Base-by-base conservation (phyloP, 805 yeast genomes). In the Blastobotrys mokoenaii region DNA sequence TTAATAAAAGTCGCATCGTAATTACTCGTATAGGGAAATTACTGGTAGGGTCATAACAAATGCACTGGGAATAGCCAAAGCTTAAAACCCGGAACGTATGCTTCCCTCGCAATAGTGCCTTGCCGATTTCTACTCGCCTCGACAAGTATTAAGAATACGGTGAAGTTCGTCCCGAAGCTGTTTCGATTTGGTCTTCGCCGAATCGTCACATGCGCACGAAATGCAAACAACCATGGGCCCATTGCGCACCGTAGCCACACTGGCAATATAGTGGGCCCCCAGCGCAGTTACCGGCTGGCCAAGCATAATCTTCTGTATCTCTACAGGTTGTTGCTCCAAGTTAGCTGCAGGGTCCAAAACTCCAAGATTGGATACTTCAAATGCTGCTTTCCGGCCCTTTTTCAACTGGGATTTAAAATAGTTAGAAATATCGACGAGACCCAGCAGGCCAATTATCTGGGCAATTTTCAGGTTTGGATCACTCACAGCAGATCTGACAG, bases 351-450 rank as follows among this genome's bases (percentile, higher is more conserved):
- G 16, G 38, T 37, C 30, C 14, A 44, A 30, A 9, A 39, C 40
- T 14, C 56, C 56, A 25, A 52, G 48, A 31, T 51, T 51, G 10
- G 56, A 52, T 3, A 52, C 34, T 38, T 52, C 56, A 10, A 38
- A 46, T 17, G 46, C n/a, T 3, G 32, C 25, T 10, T 42, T 30
- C 27, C 54, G 29, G 3, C 38, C 46, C 7, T 34, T 29, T n/a
- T 38, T 36, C 14, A 38, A 16, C 12, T 15, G 18, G 20, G 30
- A 27, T n/a, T 34, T 14, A 37, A 51, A 40, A 37, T 43, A 49
- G 9, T 40, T 32, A 32, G 35, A 10, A 6, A 51, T 33, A 40
- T 51, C 43, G n/a, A 51, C 38, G 32, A 38, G 36, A 16, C 38
- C 41, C 14, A 52, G 40, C 9, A 41, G n/a, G 15, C 51, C 52